Evolutionary conservation across 768 basidiomycete genomes (phyloP), one percentile per base, ranked within the genome.

Genomic region (Suillus paluster): DNA sequence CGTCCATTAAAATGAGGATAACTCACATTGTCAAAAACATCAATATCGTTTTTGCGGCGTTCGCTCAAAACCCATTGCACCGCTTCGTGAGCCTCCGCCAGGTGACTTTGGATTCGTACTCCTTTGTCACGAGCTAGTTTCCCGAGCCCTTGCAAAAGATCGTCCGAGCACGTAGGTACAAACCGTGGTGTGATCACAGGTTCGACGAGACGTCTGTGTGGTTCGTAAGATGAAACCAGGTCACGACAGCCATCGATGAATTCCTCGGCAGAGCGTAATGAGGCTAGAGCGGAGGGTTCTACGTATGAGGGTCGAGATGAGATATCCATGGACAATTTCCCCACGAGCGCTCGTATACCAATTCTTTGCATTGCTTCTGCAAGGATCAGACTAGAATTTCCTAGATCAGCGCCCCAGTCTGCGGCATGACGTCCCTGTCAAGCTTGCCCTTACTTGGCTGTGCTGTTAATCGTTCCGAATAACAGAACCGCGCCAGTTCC

Each of bases 121-220:
- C 75, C 72, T 44, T 79, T 70, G 36, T 73, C 69, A 27, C 73
- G 62, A 0, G 88, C 81, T 1, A 95, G 74, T 9, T 79, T 71
- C 4, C 86, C 88, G 0, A 97, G 78, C 10, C 86, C 88, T 10
- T 64, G 63, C 0, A 96, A 80, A 34, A 95, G 79, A 48, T 83
- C 85, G 55, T 91, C 80, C 2, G 92, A 90, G 71, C 94, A 96
- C 0, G 94, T 94, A 1, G 95, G 95, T 3, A 96, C 88, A 65
- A 96, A 97, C 19, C 95, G 86, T 0, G 95, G 95, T 0, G 95
- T 95, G 59, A 97, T 74, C 11, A 96, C 91, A 1, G 95, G 95
- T 60, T 90, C 84, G 5, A 95, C 83, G 10, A 92, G 80, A 11
- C 82, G 80, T 48, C 71, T 68, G 65, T 86, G 80, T 3, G 69